Percentiles rank a stretch among this genome's conserved stretches.
Conservation (phyloP, 1,284 basidiomycete species). For the Microbotryomycetes sp. region DNA sequence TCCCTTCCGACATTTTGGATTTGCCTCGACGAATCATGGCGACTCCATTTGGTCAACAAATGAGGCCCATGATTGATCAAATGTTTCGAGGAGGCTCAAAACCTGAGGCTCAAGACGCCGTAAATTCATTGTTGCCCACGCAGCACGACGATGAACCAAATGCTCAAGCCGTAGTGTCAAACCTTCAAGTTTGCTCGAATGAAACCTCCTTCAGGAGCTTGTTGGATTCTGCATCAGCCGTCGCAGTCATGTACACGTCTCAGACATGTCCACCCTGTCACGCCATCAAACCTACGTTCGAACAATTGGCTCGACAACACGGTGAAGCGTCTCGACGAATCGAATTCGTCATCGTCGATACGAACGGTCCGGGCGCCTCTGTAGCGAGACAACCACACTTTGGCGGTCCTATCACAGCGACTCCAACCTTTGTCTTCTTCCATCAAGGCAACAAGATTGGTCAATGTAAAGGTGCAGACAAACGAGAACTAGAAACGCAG, state of each 20-base stretch:
- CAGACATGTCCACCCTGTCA: constrained; percentile 40
- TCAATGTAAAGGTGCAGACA: constrained; percentile 40
- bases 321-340: constrained; percentile 25
- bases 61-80: constrained; percentile 43
- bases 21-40: constrained; percentile 41
- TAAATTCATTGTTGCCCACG: constrained; percentile 10
- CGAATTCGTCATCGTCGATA: constrained; percentile 40
- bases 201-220: constrained; percentile 35
- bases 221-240: constrained; percentile 16
- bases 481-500: constrained; percentile 36
- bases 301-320: constrained; percentile 36
- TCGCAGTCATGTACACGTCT: constrained; percentile 41
- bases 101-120: constrained; percentile 11
- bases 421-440: constrained; percentile 41
- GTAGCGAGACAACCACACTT: constrained; percentile 2
- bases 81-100: constrained; percentile 25
- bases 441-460: constrained; percentile 27
- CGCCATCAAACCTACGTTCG: constrained; percentile 39
- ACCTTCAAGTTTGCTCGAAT: constrained; percentile 33
- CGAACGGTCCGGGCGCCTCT: constrained; percentile 17
- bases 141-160: not conserved
- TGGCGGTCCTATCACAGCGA: constrained; percentile 35
- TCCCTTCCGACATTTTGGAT: constrained; percentile 39
- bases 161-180: constrained; percentile 13
- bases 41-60: constrained; percentile 43